Evolutionary conservation across 2,329 filamentous ascomycete genomes (phyloP), one percentile per base, ranked within the genome.

Genomic region (Trichoderma afroharzianum): DNA sequence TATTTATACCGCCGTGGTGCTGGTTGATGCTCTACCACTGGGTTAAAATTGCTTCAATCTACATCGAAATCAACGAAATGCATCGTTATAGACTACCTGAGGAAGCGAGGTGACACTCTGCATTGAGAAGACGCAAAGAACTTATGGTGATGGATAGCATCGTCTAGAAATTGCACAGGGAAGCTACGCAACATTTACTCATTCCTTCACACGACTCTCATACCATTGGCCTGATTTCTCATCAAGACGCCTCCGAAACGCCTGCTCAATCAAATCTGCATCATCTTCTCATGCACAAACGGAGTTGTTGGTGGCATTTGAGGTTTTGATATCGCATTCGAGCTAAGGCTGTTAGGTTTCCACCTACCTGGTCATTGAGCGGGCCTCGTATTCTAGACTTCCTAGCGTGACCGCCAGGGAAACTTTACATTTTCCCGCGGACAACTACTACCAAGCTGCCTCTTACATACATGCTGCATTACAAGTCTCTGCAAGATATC

Each of bases 391-490:
- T 59, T 32, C 55, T 47, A 18, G 36, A 47, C 28, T 59, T 59
- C n/a, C 55, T 68, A 68, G 64, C 55, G 64, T 61, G 62, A 28
- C 47, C 43, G 62, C 62, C 30, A 26, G 64, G 55, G 26, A 32
- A 68, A 68, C 64, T 32, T 4, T 24, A 62, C 21, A 6, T 32
- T 68, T 68, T 30, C 36, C 64, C 64, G 64, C 64, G 64, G 64
- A 39, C 26, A 47, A 68, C 33, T 33, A 7, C 6, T 14, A n/a
- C 8, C 28, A 28, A 21, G 24, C 30, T 59, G 11, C 36, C n/a
- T 50, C 36, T 59, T 68, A 30, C 62, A 63, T 47, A 15, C 33
- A 57, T 53, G 28, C 26, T 59, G 32, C 63, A 15, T 26, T 28
- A 21, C 15, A 39, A 24, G 9, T 26, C 24, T 32, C 11, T 58